Evolutionary conservation across 495 filamentous ascomycete species (phyloP), one percentile per base, ranked within the genome.

Genomic region (Hamigera avellanea): DNA sequence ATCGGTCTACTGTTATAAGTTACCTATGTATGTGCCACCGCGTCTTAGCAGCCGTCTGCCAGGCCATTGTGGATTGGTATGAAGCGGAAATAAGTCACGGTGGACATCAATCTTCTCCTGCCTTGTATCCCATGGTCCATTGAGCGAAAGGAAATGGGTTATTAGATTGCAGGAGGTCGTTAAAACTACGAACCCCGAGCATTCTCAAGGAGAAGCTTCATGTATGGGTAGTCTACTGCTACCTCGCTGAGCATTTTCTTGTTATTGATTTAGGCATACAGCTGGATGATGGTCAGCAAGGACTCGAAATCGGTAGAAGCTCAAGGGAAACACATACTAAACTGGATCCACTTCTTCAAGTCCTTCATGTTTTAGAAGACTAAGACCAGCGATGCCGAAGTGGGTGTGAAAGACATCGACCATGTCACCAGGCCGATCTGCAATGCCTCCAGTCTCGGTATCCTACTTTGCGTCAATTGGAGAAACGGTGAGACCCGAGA

Each of bases 331-430:
- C 31, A 69, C 80, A 64, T 59, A 86, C 80, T 96, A 96, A 23
- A 82, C 67, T 37, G 91, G 80, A 57, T 98, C 87, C 40, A 98
- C 78, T 48, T 83, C 76, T 46, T 76, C 61, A 17, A 96, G 56
- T 0, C 81, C 87, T 8, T 80, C 74, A 50, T 79, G 80, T 6
- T 73, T 70, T 14, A 96, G 58, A 23, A 98, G 66, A 51, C 87
- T 93, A 45, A 98, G 53, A 5, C 93, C 91, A 19, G 93, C 82
- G 46, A 96, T 49, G 26, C 83, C 87, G 59, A 98, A 98, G 26
- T 72, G 45, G 0, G 91, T 98, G 54, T 98, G 91, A 61, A 93
- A 98, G 27, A 98, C 88, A 70, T 98, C 91, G 26, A 94, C 89
- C 78, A 89, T 83, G 52, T 96, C 74, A 14, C 82, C 87, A 14